Evolutionary conservation across 139 green algal species (phyloP).

Genomic region (Ostreobium quekettii): DNA sequence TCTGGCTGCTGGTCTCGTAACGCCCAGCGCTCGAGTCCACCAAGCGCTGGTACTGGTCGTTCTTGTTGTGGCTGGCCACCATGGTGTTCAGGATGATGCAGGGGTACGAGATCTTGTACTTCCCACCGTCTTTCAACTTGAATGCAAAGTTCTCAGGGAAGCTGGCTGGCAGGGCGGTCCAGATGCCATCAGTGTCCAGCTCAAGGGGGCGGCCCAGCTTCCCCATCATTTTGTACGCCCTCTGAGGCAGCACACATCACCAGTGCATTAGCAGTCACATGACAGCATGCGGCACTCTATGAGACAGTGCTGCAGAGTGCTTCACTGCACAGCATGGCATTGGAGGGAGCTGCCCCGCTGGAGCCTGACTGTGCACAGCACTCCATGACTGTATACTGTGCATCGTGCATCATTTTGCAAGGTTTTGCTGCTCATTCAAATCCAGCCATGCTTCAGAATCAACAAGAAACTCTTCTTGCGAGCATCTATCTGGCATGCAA

Average conservation of each 20-base stretch:
- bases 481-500: too few species aligned
- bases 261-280: too few species aligned
- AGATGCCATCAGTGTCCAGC: constrained; percentile 99
- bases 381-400: too few species aligned
- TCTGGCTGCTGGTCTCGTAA: constrained; percentile 74
- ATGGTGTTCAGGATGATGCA: constrained; percentile 97
- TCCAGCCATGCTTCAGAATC: too few species aligned
- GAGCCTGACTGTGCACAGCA: too few species aligned
- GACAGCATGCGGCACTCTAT: too few species aligned
- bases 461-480: too few species aligned
- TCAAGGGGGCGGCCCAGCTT: constrained; percentile 83
- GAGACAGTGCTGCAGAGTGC: too few species aligned
- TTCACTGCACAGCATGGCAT: too few species aligned
- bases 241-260: constrained; percentile 40
- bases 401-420: too few species aligned
- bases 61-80: constrained; percentile 89
- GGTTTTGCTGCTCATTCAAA: too few species aligned
- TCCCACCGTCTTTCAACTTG: constrained; percentile 33
- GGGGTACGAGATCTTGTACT: constrained; percentile 76
- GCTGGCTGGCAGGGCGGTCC: constrained; percentile 79
- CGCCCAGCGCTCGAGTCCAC: constrained; percentile 36
- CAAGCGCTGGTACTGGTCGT: constrained; percentile 82
- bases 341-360: background rate
- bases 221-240: constrained; percentile 59
- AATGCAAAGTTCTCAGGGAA: constrained; percentile 96